These are phyloP conservation scores for Calcarisporium arbuscula DNA, from an alignment of 2,329 filamentous ascomycete genomes.

Conservation along the genomic window DNA sequence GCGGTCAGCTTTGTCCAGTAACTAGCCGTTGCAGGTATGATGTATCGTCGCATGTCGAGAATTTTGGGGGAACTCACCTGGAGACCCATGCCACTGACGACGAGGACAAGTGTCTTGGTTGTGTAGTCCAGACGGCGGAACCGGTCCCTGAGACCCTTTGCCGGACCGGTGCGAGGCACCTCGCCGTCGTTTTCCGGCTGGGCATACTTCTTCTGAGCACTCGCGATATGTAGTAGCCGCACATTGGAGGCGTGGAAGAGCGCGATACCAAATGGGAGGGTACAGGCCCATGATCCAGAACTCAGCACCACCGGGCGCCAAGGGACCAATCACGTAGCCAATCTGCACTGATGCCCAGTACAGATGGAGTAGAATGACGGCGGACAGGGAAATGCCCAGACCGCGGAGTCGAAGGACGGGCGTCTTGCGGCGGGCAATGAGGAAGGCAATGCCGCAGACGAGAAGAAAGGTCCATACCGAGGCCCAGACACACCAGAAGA, in stretches of 20 bases:
- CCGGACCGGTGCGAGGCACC: neutral
- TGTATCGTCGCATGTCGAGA: neutral
- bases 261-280: constrained; percentile 56
- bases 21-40: no score
- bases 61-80: constrained; percentile 37
- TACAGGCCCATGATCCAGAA: constrained; percentile 62
- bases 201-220: constrained; percentile 34
- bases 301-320: constrained; percentile 42
- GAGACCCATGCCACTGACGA: constrained; percentile 47
- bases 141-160: constrained; percentile 17
- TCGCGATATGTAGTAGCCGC: constrained; percentile 52
- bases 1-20: neutral
- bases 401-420: constrained; percentile 33
- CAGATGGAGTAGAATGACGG: constrained; percentile 32
- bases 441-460: constrained; percentile 30
- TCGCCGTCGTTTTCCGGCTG: constrained; percentile 2
- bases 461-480: constrained; percentile 28
- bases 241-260: constrained; percentile 59
- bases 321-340: constrained; percentile 27
- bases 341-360: constrained; percentile 35
- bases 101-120: constrained; percentile 38
- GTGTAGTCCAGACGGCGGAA: constrained; percentile 33
- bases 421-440: constrained; percentile 27
- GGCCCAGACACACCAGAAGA: constrained; percentile 27
- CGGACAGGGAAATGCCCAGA: constrained; percentile 30